Conservation (phyloP, 345 rosid species). For the Lumnitzera littorea region DNA sequence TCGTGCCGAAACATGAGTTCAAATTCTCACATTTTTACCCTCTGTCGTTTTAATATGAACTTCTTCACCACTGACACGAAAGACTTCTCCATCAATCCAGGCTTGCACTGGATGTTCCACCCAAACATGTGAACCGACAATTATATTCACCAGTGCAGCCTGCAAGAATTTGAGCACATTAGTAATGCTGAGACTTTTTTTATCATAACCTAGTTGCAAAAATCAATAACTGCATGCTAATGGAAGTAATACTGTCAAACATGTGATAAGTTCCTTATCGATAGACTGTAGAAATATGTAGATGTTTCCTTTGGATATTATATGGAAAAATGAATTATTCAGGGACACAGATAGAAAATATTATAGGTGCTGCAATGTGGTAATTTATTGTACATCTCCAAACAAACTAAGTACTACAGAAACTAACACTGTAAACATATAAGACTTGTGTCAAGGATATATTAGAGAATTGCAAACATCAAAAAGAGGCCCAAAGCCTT, state of each 20-base stretch:
- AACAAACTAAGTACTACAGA: not conserved
- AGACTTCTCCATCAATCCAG: conserved; percentile 94
- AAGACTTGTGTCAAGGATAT: no score
- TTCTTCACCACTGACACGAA: conserved; percentile 62
- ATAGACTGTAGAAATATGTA: no score
- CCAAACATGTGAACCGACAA: conserved; percentile 98
- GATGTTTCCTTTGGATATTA: no score
- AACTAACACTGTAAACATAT: not conserved
- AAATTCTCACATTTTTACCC: conserved; percentile 66
- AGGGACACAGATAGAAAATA: no score
- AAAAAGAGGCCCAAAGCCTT: no score
- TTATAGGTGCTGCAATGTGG: no score
- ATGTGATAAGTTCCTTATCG: no score
- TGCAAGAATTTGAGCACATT: conserved; percentile 20
- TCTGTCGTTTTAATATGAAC: conserved; percentile 57
- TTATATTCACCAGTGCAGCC: conserved; percentile 81
- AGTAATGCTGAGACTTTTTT: not conserved
- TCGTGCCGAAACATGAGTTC: not conserved
- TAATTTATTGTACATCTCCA: no score
- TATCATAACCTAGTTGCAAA: not conserved
- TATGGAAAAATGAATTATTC: no score
- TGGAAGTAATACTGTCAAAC: no score
- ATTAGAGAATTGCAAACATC: no score
- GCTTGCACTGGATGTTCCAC: conserved; percentile 74
- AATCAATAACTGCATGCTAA: not conserved